Base-by-base conservation (phyloP, 345 rosid genomes). In the Leavenworthia alabamica region DNA sequence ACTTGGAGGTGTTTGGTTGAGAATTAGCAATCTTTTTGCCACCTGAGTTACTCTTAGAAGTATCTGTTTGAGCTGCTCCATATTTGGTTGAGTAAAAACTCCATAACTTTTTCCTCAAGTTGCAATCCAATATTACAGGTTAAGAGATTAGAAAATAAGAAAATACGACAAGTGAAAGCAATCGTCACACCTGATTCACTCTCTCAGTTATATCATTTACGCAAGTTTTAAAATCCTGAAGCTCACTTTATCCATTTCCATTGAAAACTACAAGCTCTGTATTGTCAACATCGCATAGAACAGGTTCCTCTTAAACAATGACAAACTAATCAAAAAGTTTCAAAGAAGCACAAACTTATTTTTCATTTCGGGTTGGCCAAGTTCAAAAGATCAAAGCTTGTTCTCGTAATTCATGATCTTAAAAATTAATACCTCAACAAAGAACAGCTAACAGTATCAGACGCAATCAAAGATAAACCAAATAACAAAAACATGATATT, bases 81-180 rank as follows among this genome's bases (percentile, higher is more conserved):
- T 72, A 78, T 45, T 68, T 62, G 53, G 31, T 62, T 60, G 40
- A 20, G 77, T 73, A 87, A 64, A 73, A 83, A 36, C 37, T 77
- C 77, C 33, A 66, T 77, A 29, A 85, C 83, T 58, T 75, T 78
- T 44, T 78, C 60, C 79, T 87, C 87, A 19, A 85, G 80, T 91
- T 87, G 78, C 76, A 75, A 8, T 20, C 23, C 32, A 68, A 68
- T 19, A 54, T 33, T 59, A 16, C 6, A 19, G 37, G 40, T 22
- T 22, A 43, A 77, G 60, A 12, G 24, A 42, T 4, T 27, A 6
- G 22, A 5, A 47, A 63, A 23, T 19, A 53, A 6, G 16, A 36
- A 17, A 45, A 4, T 6, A 33, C 13, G 6, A 10, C n/a, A 24
- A 61, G 29, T 19, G 17, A 64, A 71, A 71, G 33, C 55, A 36